These are phyloP conservation scores for Zasmidium citrigriseum DNA, from an alignment of 2,329 filamentous ascomycete genomes.

Conservation along the genomic window DNA sequence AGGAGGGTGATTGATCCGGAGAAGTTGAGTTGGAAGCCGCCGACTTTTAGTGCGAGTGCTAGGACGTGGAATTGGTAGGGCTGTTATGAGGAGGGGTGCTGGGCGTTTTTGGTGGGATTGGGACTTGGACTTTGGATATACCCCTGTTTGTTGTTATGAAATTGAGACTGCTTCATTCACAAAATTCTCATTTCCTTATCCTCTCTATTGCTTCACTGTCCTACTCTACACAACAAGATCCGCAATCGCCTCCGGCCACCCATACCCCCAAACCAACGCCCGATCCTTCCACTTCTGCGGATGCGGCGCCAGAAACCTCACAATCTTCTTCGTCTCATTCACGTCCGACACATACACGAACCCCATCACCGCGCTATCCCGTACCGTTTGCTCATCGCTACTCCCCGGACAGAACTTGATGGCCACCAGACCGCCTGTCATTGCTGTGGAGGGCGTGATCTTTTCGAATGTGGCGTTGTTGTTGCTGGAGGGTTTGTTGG, in stretches of 20 bases:
- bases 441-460: constrained; percentile 63
- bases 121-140: background rate
- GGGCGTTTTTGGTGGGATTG: background rate
- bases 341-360: constrained; percentile 93
- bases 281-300: constrained; percentile 76
- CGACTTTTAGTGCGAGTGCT: constrained; percentile 85
- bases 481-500: constrained; percentile 23
- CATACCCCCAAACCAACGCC: constrained; percentile 75
- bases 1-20: constrained; percentile 74
- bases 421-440: constrained; percentile 81
- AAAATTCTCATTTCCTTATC: no score
- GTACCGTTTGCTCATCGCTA: constrained; percentile 70
- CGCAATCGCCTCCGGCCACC: constrained; percentile 82
- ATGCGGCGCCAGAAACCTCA: constrained; percentile 81
- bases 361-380: constrained; percentile 82
- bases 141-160: background rate
- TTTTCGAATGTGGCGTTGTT: constrained; percentile 40
- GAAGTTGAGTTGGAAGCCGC: constrained; percentile 90
- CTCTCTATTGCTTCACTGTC: no score
- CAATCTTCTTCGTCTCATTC: constrained; percentile 77
- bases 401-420: constrained; percentile 71
- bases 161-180: no score
- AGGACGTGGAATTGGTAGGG: constrained; percentile 91
- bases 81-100: background rate
- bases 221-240: constrained; percentile 63